Percentiles rank a stretch among this genome's conserved stretches.
Conservation (phyloP, 2,329 filamentous ascomycete genomes). For the Hymenoscyphus occultus region DNA sequence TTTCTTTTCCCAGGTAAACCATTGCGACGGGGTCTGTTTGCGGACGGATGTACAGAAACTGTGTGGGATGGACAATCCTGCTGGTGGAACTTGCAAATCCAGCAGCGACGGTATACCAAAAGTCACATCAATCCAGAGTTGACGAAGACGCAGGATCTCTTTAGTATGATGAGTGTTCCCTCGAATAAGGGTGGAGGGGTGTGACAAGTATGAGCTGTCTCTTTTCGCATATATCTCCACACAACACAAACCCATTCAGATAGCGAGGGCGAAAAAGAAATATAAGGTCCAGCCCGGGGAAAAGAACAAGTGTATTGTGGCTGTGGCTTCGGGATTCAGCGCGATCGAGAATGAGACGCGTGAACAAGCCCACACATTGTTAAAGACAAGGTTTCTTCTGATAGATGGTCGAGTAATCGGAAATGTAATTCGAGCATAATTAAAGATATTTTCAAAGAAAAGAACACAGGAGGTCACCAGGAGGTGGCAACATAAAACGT, state of each 20-base stretch:
- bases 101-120: slow-evolving; percentile 4
- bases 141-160: not conserved
- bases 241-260: not conserved
- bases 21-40: not conserved
- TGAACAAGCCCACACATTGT: not conserved
- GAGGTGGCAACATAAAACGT: not conserved
- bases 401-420: not conserved
- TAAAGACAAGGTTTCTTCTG: not conserved
- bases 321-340: slow-evolving; percentile 1
- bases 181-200: not conserved
- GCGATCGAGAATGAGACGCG: slow-evolving; percentile 1
- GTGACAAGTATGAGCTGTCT: not conserved
- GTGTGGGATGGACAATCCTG: not conserved
- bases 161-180: not conserved
- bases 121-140: not conserved
- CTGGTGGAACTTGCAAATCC: not conserved
- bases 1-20: slow-evolving; percentile 10
- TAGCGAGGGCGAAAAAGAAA: not conserved
- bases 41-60: not conserved
- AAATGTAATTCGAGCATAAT: not conserved
- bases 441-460: not conserved
- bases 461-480: not conserved
- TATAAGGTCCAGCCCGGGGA: not conserved
- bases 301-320: slow-evolving; percentile 1
- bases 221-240: not conserved